These are phyloP conservation scores for Agrocybe chaxingu DNA, from an alignment of 768 basidiomycete genomes.

Conservation along the genomic window DNA sequence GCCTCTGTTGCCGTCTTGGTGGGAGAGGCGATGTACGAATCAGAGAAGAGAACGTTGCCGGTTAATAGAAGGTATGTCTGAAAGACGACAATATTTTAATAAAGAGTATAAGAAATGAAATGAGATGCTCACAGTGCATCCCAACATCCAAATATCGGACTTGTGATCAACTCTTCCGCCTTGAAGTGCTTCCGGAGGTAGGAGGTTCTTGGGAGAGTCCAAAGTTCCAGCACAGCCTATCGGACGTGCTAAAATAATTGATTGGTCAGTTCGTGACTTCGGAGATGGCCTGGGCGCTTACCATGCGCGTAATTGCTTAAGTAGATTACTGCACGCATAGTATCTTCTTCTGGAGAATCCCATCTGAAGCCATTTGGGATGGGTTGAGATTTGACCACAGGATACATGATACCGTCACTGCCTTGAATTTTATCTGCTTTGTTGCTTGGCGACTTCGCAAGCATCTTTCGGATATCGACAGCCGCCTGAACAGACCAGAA, in stretches of 20 bases:
- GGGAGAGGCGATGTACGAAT: conserved; percentile 9
- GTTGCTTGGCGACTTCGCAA: background rate
- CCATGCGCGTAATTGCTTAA: conserved; percentile 8
- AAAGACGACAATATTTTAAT: background rate
- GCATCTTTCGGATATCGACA: background rate
- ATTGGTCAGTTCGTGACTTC: background rate
- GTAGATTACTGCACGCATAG: background rate
- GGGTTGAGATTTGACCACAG: conserved; percentile 4
- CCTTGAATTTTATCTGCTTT: background rate
- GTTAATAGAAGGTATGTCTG: conserved; percentile 11
- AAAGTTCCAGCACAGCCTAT: background rate
- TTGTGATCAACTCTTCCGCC: conserved; percentile 2
- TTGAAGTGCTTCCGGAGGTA: conserved; percentile 7
- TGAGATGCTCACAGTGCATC: conserved; percentile 7
- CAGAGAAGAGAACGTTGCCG: conserved; percentile 9
- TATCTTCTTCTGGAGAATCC: background rate
- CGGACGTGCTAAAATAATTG: background rate
- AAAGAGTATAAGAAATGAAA: background rate
- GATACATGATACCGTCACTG: conserved; percentile 4
- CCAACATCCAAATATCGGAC: conserved; percentile 11
- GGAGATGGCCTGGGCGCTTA: background rate
- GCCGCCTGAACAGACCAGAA: background rate
- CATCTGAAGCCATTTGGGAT: conserved; percentile 2
- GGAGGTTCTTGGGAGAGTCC: background rate
- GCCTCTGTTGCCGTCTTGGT: conserved; percentile 6